Base-by-base conservation (phyloP, 1,139 yeast species). In the Candida sp. region DNA sequence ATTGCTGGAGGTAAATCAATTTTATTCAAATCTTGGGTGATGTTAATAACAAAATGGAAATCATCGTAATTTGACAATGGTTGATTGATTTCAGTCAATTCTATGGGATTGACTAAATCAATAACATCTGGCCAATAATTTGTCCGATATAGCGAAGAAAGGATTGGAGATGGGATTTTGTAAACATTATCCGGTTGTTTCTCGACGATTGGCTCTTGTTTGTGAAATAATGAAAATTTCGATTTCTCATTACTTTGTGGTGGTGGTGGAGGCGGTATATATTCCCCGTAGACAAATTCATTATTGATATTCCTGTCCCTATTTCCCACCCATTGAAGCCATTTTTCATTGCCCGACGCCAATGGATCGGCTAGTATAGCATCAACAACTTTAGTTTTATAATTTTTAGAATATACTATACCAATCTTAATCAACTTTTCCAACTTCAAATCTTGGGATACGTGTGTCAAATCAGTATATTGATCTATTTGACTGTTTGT, bases 361-460 rank as follows among this genome's bases (percentile, higher is more conserved):
- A 74, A 58, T 2, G 79, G 78, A 46, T 74, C 79, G 1, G 77
- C 70, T 33, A 74, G 53, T 3, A 73, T 48, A 0, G 63, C 49
- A 42, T 72, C 77, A 3, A 73, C 41, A 4, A 73, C 39, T 48
- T 55, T 66, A 21, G 74, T 64, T 1, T 48, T 46, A 5, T 40
- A 41, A 5, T 56, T 57, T 45, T 61, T 57, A 21, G 56, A 62
- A 39, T 65, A 65, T 2, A 67, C 40, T 2, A 73, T 41, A 0
- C 77, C 79, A 8, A 72, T 56, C 38, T 56, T 60, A 7, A 70
- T 46, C 5, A 42, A 36, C n/a, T 22, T 37, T 21, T 34, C 45
- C 44, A 5, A 42, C 29, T 19, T 40, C 42, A 25, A 30, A 11
- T 15, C 35, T 4, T 22, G 12, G 21, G 5, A 21, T 22, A 38